Percentiles rank a stretch among this genome's conserved stretches.
Evolutionary conservation across 1,284 basidiomycete genomes (phyloP).

Genomic region (Testicularia cyperi): DNA sequence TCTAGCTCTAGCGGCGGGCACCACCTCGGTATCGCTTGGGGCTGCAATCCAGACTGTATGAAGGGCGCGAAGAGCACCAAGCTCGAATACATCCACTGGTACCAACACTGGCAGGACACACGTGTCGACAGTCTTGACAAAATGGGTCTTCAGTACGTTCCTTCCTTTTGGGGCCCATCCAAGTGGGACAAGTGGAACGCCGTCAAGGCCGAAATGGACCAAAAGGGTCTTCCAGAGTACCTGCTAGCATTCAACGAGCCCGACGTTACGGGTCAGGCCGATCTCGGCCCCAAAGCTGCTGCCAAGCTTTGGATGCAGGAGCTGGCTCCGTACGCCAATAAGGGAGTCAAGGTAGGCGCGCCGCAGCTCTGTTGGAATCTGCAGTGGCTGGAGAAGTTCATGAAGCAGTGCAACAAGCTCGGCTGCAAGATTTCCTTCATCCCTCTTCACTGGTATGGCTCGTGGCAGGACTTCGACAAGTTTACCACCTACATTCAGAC

Average conservation of each 20-base stretch:
- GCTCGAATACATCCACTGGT: constrained; percentile 18
- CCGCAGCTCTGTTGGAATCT: constrained; percentile 56
- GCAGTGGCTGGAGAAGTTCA: constrained; percentile 51
- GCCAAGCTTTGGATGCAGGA: constrained; percentile 49
- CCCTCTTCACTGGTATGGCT: constrained; percentile 58
- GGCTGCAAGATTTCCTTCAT: constrained; percentile 51
- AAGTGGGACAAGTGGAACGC: constrained; percentile 43
- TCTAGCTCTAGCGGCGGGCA: background rate
- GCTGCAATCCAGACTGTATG: constrained; percentile 21
- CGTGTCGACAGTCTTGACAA: constrained; percentile 21
- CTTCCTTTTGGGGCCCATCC: constrained; percentile 51
- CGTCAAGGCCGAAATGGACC: constrained; percentile 35
- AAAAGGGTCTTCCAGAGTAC: constrained; percentile 13
- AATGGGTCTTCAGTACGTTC: constrained; percentile 46
- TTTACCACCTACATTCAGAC: constrained; percentile 43
- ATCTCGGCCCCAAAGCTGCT: constrained; percentile 40
- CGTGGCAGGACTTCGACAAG: constrained; percentile 41
- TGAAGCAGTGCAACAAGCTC: constrained; percentile 35
- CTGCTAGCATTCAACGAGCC: constrained; percentile 55
- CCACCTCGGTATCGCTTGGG: constrained; percentile 37
- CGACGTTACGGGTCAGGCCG: constrained; percentile 46
- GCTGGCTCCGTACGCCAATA: constrained; percentile 44
- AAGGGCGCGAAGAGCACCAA: constrained; percentile 17
- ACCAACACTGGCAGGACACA: constrained; percentile 48
- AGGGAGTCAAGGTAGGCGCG: constrained; percentile 47